A percentile compares a stretch with the other conserved stretches of the same genome.
phyloP scores from a whole-genome alignment of 345 rosid species.

The Euphorbia lathyris region DNA sequence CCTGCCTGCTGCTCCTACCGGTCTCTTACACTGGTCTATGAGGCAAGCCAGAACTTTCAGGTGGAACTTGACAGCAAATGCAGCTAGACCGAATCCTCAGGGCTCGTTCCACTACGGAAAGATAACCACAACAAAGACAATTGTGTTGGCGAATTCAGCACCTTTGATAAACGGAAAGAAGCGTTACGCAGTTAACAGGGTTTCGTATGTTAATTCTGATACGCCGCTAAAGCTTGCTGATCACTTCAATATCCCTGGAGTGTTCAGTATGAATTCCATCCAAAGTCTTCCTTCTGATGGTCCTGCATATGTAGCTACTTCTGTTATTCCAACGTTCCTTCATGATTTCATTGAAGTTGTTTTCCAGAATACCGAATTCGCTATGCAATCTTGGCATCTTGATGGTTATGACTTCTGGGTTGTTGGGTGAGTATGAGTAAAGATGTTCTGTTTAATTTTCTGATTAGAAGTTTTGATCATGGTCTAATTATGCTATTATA shows the following conservation, averaged over 20 bases:
- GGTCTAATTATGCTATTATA: slow-evolving; percentile 17
- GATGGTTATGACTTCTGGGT: slow-evolving; percentile 96
- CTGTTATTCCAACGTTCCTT: slow-evolving; percentile 52
- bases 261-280: slow-evolving; percentile 50
- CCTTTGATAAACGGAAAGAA: slow-evolving; percentile 72
- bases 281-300: slow-evolving; percentile 51
- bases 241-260: slow-evolving; percentile 61
- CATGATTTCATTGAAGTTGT: slow-evolving; percentile 73
- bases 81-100: slow-evolving; percentile 97
- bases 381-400: slow-evolving; percentile 89
- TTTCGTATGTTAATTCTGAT: slow-evolving; percentile 67
- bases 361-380: slow-evolving; percentile 66
- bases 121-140: slow-evolving; percentile 48
- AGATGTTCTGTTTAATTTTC: neutral
- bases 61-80: slow-evolving; percentile 90
- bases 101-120: slow-evolving; percentile 88
- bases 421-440: slow-evolving; percentile 57
- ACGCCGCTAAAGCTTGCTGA: slow-evolving; percentile 92
- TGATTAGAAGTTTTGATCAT: neutral
- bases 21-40: slow-evolving; percentile 64
- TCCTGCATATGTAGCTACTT: slow-evolving; percentile 50
- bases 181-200: slow-evolving; percentile 75
- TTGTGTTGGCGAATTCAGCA: slow-evolving; percentile 65
- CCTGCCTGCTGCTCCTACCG: slow-evolving; percentile 49
- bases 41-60: slow-evolving; percentile 79